Conservation (phyloP, 78 protist genomes). For the Speleostelium caveatum region DNA sequence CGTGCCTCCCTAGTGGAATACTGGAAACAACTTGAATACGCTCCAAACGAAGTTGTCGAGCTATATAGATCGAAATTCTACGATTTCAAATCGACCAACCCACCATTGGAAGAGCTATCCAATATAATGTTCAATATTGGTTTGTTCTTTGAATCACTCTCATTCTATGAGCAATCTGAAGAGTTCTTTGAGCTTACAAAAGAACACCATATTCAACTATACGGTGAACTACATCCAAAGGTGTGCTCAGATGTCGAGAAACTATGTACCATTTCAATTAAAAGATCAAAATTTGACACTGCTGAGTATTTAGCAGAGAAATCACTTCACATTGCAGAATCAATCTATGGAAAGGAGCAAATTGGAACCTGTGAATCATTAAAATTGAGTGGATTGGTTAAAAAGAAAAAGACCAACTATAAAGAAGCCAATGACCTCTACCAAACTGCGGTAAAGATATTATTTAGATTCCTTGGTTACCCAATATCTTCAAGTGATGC, state of each 20-base stretch:
- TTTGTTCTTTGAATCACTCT: conserved; percentile 30
- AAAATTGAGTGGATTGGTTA: conserved; percentile 12
- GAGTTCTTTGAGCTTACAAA: conserved; percentile 6
- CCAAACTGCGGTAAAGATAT: background rate
- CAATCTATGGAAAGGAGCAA: conserved; percentile 44
- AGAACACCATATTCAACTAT: conserved; percentile 46
- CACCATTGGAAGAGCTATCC: conserved; percentile 53
- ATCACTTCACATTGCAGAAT: conserved; percentile 5
- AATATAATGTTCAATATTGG: background rate
- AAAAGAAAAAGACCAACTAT: conserved; percentile 53
- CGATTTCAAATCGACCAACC: background rate
- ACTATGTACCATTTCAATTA: background rate
- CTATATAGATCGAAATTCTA: background rate
- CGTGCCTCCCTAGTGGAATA: background rate
- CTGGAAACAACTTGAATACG: background rate
- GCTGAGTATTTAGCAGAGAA: conserved; percentile 38
- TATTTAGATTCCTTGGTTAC: conserved; percentile 21
- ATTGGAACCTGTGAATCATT: conserved; percentile 46
- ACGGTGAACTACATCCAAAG: conserved; percentile 22
- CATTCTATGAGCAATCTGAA: conserved; percentile 43
- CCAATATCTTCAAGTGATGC: background rate
- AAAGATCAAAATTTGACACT: conserved; percentile 33
- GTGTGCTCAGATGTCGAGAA: conserved; percentile 13
- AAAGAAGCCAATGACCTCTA: conserved; percentile 10
- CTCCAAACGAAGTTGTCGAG: background rate